phyloP scores from a whole-genome alignment of 495 filamentous ascomycete species.

The Stereocaulon alpinum region DNA sequence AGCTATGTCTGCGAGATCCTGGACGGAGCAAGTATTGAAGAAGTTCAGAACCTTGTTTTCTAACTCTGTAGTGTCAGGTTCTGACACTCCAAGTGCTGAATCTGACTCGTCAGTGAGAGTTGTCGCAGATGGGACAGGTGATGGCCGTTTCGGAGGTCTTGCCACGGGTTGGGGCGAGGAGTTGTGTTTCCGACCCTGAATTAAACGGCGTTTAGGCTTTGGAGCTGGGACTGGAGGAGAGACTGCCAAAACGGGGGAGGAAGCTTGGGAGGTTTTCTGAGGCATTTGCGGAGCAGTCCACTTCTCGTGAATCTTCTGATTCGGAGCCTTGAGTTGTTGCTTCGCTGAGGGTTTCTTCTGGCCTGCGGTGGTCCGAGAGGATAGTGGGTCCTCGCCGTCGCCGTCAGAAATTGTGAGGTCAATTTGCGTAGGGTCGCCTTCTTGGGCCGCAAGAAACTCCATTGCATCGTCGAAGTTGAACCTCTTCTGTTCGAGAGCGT shows the following conservation, averaged over 20 bases:
- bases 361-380: not conserved
- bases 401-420: constrained; percentile 29
- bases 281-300: constrained; percentile 40
- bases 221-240: constrained; percentile 20
- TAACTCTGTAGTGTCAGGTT: constrained; percentile 31
- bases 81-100: constrained; percentile 36
- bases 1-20: constrained; percentile 69
- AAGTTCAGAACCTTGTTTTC: constrained; percentile 59
- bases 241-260: constrained; percentile 14
- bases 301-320: constrained; percentile 49
- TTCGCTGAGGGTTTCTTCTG: constrained; percentile 34
- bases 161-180: constrained; percentile 35
- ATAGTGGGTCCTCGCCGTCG: constrained; percentile 18
- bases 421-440: constrained; percentile 23
- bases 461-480: constrained; percentile 53
- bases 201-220: constrained; percentile 43
- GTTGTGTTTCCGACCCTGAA: constrained; percentile 44
- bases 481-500: constrained; percentile 41
- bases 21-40: constrained; percentile 66
- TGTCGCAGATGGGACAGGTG: constrained; percentile 20
- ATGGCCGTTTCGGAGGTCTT: constrained; percentile 30
- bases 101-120: constrained; percentile 43
- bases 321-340: constrained; percentile 49
- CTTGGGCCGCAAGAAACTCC: constrained; percentile 34
- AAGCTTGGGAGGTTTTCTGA: constrained; percentile 19